A percentile compares a stretch with the other conserved stretches of the same genome.
Conservation (phyloP, 2,329 filamentous ascomycete genomes). For the Apiospora aurea region DNA sequence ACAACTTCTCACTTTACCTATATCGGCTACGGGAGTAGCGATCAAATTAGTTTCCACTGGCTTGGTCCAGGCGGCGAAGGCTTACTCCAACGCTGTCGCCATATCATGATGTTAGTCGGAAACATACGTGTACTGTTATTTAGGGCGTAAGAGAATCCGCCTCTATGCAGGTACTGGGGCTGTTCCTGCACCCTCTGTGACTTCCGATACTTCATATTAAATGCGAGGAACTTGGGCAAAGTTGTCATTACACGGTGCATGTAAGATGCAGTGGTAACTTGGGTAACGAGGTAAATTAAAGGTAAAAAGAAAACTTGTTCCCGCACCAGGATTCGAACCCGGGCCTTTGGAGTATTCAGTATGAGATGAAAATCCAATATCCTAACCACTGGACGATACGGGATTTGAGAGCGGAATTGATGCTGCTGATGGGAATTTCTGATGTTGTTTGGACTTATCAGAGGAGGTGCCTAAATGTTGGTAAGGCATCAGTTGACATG, state of each 20-base stretch:
- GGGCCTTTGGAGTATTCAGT: constrained; percentile 14
- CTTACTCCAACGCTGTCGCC: too few species aligned
- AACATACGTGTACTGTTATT: too few species aligned
- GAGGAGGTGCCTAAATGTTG: neutral
- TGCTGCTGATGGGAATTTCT: neutral
- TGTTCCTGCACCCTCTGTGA: too few species aligned
- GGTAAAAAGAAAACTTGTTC: neutral
- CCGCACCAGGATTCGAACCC: constrained; percentile 18
- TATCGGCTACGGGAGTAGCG: neutral
- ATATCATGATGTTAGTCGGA: too few species aligned
- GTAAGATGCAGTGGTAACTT: neutral
- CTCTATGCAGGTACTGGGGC: too few species aligned
- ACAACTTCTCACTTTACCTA: too few species aligned
- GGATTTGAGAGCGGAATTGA: neutral
- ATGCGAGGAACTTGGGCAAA: too few species aligned
- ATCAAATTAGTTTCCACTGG: neutral
- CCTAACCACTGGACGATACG: constrained; percentile 21
- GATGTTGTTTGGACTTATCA: neutral
- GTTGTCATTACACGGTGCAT: neutral
- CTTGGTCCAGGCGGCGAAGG: too few species aligned
- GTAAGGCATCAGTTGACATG: neutral
- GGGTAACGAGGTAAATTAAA: neutral
- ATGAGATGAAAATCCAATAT: constrained; percentile 19
- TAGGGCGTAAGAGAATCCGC: too few species aligned
- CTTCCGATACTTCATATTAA: neutral